Evolutionary conservation across 495 filamentous ascomycete species (phyloP).

Genomic region (Neurospora sp.): DNA sequence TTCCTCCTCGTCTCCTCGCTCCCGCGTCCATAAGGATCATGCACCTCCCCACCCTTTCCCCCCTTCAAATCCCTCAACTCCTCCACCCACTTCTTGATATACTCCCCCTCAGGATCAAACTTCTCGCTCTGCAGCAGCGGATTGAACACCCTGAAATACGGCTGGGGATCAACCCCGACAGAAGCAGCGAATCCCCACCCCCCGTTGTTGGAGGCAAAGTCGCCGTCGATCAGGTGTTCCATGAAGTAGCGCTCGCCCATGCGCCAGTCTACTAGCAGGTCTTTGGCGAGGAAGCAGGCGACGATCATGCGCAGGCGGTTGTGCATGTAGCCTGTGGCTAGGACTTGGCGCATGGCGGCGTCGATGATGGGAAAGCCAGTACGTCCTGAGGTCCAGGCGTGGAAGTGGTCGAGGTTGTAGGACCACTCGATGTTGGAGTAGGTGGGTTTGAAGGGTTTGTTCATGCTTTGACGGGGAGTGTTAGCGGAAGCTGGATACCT

Average conservation of each 20-base stretch:
- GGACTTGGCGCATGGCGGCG: conserved; percentile 82
- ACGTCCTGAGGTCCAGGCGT: conserved; percentile 63
- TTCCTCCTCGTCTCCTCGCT: conserved; percentile 43
- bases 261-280: conserved; percentile 84
- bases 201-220: conserved; percentile 87
- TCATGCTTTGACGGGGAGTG: conserved; percentile 51
- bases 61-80: conserved; percentile 51
- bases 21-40: conserved; percentile 65
- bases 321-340: conserved; percentile 69
- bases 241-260: conserved; percentile 86
- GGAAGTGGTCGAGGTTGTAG: conserved; percentile 57
- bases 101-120: conserved; percentile 59
- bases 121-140: conserved; percentile 78
- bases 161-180: conserved; percentile 83
- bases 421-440: conserved; percentile 79
- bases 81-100: conserved; percentile 63
- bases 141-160: conserved; percentile 89
- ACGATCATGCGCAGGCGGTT: conserved; percentile 86
- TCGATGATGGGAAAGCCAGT: conserved; percentile 87
- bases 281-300: conserved; percentile 79
- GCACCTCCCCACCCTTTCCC: conserved; percentile 39
- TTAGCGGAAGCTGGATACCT: neutral
- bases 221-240: conserved; percentile 79
- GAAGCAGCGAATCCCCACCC: conserved; percentile 81
- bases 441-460: conserved; percentile 85